These are phyloP conservation scores for Talaromyces piceae DNA, from an alignment of 2,329 filamentous ascomycete genomes.

Conservation along the genomic window DNA sequence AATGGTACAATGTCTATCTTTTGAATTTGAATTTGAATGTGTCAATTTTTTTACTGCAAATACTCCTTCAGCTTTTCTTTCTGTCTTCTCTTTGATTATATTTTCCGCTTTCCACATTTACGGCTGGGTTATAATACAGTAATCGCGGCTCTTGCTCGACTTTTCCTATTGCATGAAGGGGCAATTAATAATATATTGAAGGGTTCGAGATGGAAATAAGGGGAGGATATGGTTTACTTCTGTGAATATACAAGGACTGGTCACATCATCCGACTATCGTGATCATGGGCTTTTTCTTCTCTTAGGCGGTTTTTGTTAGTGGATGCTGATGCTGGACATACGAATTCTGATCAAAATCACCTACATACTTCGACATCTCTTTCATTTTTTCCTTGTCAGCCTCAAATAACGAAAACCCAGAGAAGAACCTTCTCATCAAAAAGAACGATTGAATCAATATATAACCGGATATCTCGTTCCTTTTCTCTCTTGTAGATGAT, in stretches of 20 bases:
- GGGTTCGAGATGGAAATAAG: too few species aligned
- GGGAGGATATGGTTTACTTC: not conserved
- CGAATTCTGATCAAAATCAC: not conserved
- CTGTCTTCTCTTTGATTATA: not conserved
- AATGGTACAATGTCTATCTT: too few species aligned
- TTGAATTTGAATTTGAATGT: too few species aligned
- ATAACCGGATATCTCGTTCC: too few species aligned
- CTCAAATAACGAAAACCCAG: too few species aligned
- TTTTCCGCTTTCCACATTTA: not conserved
- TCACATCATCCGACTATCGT: not conserved
- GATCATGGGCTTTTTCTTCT: not conserved
- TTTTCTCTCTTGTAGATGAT: not conserved
- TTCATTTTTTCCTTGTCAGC: not conserved
- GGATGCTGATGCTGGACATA: not conserved
- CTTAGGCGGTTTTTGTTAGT: not conserved
- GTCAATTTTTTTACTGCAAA: too few species aligned
- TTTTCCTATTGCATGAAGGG: not conserved
- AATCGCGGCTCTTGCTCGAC: not conserved
- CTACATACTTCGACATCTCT: not conserved
- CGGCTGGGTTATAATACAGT: not conserved
- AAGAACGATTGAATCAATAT: too few species aligned
- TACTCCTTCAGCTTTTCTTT: not conserved
- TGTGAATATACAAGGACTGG: not conserved
- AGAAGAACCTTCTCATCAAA: too few species aligned
- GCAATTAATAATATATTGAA: not conserved